phyloP scores from a whole-genome alignment of 495 filamentous ascomycete species.

The Cenococcum geophilum region DNA sequence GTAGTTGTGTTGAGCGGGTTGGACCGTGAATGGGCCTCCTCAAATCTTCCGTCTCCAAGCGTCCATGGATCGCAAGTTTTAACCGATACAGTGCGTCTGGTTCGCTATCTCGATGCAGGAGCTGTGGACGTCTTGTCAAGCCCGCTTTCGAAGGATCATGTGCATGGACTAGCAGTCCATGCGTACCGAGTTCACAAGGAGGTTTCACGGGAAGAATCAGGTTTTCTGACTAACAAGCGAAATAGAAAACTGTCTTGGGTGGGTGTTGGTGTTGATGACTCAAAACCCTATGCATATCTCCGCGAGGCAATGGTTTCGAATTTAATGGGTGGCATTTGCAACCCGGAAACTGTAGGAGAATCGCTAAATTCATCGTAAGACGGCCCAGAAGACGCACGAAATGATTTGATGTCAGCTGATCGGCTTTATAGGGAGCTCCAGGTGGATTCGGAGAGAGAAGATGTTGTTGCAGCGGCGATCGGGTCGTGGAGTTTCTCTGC shows the following conservation, averaged over 20 bases:
- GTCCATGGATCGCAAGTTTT: conserved; percentile 33
- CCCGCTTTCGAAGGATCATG: conserved; percentile 62
- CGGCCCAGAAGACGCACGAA: conserved; percentile 7
- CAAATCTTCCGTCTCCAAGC: conserved; percentile 27
- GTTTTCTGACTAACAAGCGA: conserved; percentile 58
- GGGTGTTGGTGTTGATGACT: conserved; percentile 77
- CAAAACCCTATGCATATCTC: conserved; percentile 83
- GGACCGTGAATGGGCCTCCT: conserved; percentile 27
- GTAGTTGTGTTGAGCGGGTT: conserved; percentile 33
- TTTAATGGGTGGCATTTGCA: conserved; percentile 88
- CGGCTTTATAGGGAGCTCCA: conserved; percentile 38
- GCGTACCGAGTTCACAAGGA: conserved; percentile 74
- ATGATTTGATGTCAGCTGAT: conserved; percentile 2
- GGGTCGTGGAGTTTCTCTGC: conserved; percentile 82
- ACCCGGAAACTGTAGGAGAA: conserved; percentile 54
- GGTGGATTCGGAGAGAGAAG: conserved; percentile 52
- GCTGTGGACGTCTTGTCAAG: conserved; percentile 77
- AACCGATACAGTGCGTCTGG: conserved; percentile 45
- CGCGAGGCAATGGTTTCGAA: conserved; percentile 83
- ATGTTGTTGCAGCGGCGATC: conserved; percentile 61
- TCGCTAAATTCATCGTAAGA: conserved; percentile 46
- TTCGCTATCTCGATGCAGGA: conserved; percentile 73
- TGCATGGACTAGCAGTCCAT: conserved; percentile 70
- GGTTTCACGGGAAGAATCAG: conserved; percentile 60
- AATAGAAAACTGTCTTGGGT: conserved; percentile 86